phyloP scores from a whole-genome alignment of 495 filamentous ascomycete species.

The Xylaria scruposa region DNA sequence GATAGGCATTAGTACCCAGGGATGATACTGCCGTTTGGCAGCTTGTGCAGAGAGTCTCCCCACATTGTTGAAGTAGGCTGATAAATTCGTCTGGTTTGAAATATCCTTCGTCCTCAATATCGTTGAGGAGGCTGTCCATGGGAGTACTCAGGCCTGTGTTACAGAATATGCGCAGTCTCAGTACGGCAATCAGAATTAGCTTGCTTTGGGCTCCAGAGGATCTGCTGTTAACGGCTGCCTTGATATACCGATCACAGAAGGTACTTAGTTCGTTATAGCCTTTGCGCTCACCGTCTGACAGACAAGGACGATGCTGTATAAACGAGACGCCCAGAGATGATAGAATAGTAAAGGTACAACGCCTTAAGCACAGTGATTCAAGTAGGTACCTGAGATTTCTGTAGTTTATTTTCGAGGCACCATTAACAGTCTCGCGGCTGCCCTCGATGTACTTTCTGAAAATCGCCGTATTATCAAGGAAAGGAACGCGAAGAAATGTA shows the following conservation, averaged over 20 bases:
- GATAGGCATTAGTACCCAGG: background rate
- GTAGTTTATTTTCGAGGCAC: background rate
- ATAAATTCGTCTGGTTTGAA: conserved; percentile 36
- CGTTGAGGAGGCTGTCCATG: background rate
- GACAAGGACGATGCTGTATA: conserved; percentile 26
- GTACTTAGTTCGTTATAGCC: conserved; percentile 33
- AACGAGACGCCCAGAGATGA: conserved; percentile 32
- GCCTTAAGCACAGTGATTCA: conserved; percentile 7
- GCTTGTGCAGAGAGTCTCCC: conserved; percentile 8
- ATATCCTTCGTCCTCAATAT: background rate
- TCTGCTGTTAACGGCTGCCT: background rate
- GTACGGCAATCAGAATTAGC: background rate
- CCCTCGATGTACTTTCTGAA: conserved; percentile 1
- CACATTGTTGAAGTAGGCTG: conserved; percentile 23
- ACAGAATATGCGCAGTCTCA: conserved; percentile 29
- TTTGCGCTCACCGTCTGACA: conserved; percentile 36
- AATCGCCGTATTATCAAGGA: conserved; percentile 31
- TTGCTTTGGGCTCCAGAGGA: background rate
- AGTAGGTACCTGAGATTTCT: background rate
- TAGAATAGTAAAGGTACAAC: conserved; percentile 26
- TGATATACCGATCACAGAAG: background rate
- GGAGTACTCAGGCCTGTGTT: conserved; percentile 19
- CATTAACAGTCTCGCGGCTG: background rate
- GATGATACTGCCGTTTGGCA: conserved; percentile 13
- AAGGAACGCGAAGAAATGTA: conserved; percentile 39